Evolutionary conservation across 306 rosid species (phyloP).

Genomic region (Lablab purpureus): DNA sequence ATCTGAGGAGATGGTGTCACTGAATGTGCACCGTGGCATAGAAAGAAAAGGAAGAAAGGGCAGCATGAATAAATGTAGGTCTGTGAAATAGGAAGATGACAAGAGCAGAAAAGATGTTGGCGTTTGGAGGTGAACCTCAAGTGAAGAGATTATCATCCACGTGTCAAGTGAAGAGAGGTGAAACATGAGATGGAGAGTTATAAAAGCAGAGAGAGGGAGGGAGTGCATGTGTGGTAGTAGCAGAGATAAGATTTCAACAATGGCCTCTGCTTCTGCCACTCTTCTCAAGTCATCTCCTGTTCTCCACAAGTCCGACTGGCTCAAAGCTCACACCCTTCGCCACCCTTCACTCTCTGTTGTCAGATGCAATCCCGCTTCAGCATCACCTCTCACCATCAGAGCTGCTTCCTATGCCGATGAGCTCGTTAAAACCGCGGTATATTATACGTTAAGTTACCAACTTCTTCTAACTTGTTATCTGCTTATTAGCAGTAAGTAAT

Average conservation of each 20-base stretch:
- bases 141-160: slow-evolving; percentile 85
- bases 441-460: neutral
- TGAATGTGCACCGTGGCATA: slow-evolving; percentile 59
- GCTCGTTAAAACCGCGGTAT: slow-evolving; percentile 96
- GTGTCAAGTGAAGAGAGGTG: slow-evolving; percentile 54
- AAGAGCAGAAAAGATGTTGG: slow-evolving; percentile 29
- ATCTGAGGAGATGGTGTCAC: slow-evolving; percentile 43
- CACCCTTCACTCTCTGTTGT: slow-evolving; percentile 57
- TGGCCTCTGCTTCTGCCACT: slow-evolving; percentile 83
- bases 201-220: slow-evolving; percentile 53
- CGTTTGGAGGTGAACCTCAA: slow-evolving; percentile 53
- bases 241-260: slow-evolving; percentile 65
- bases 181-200: slow-evolving; percentile 63
- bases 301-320: slow-evolving; percentile 93
- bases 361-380: slow-evolving; percentile 63
- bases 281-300: slow-evolving; percentile 82
- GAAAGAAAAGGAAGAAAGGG: slow-evolving; percentile 37
- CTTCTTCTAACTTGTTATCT: no score
- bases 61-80: no score
- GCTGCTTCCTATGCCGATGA: slow-evolving; percentile 91
- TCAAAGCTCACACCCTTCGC: slow-evolving; percentile 83
- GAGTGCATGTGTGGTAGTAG: slow-evolving; percentile 65
- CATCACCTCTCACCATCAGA: slow-evolving; percentile 67
- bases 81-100: no score
- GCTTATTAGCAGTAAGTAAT: no score